Conservation (phyloP, 805 yeast genomes). For the Deakozyma indianensis region DNA sequence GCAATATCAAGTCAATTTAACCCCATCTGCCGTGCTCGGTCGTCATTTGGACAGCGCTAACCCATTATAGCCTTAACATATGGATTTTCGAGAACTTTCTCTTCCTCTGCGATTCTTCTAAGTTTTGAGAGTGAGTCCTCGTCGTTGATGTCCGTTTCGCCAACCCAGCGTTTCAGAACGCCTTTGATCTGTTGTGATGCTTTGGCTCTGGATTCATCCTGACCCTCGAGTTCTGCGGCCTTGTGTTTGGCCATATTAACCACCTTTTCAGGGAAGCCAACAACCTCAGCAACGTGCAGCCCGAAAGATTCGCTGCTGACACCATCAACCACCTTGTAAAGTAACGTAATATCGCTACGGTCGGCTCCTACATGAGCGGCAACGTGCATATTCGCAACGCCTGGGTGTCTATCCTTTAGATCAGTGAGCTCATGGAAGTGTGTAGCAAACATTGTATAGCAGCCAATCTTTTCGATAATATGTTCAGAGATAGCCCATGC, state of each 20-base stretch:
- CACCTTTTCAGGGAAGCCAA: slow-evolving; percentile 81
- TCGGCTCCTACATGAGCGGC: slow-evolving; percentile 70
- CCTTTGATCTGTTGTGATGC: neutral
- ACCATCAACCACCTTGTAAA: slow-evolving; percentile 95
- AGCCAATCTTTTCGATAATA: slow-evolving; percentile 51
- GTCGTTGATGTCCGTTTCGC: neutral
- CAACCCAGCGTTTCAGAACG: neutral
- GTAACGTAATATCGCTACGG: slow-evolving; percentile 53
- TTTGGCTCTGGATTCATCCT: slow-evolving; percentile 33
- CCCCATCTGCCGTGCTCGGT: too few relatives aligned
- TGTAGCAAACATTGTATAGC: slow-evolving; percentile 87
- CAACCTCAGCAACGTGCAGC: slow-evolving; percentile 93
- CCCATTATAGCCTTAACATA: slow-evolving; percentile 1
- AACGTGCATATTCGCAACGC: slow-evolving; percentile 74
- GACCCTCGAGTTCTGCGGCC: slow-evolving; percentile 71
- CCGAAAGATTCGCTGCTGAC: slow-evolving; percentile 93
- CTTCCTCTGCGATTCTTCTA: neutral
- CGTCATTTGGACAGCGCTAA: too few relatives aligned
- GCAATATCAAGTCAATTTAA: too few relatives aligned
- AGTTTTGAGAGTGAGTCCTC: neutral
- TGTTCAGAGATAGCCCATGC: slow-evolving; percentile 95
- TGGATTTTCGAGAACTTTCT: neutral
- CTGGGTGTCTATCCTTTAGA: slow-evolving; percentile 43
- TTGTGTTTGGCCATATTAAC: slow-evolving; percentile 92
- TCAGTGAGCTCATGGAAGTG: slow-evolving; percentile 94